A percentile compares a stretch with the other conserved stretches of the same genome.
These are phyloP conservation scores for Cenchrus fungigraminus DNA, from an alignment of 176 grass and related monocot genomes.

Conservation along the genomic window DNA sequence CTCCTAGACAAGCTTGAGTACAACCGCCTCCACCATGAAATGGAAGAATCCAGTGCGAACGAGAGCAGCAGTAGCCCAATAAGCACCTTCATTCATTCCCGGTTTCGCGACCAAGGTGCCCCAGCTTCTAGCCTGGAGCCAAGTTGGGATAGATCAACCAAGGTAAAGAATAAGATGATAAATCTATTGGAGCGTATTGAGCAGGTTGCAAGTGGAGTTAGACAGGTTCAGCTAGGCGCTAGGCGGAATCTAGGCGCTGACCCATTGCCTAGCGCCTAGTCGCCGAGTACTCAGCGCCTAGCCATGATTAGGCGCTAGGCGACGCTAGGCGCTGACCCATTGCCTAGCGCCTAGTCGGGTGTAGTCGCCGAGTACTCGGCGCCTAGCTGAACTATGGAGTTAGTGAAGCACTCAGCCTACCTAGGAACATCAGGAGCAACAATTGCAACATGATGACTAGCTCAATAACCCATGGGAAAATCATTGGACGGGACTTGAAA, in stretches of 20 bases:
- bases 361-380: too few species aligned
- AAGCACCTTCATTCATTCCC: conserved; percentile 35
- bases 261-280: too few species aligned
- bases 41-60: conserved; percentile 41
- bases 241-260: too few species aligned
- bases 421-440: conserved; percentile 20
- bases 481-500: conserved; percentile 24
- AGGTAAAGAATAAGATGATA: conserved; percentile 30
- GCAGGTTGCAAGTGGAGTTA: conserved; percentile 35
- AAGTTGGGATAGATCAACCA: conserved; percentile 27
- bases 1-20: conserved; percentile 70
- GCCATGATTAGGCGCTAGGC: too few species aligned
- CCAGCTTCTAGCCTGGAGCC: conserved; percentile 13
- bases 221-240: too few species aligned
- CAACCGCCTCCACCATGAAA: conserved; percentile 49
- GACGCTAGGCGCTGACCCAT: too few species aligned
- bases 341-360: too few species aligned
- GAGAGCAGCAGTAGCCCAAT: conserved; percentile 39
- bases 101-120: conserved; percentile 25
- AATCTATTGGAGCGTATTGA: conserved; percentile 36
- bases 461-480: conserved; percentile 2
- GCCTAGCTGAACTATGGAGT: not conserved
- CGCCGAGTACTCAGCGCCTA: too few species aligned
- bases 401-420: conserved; percentile 33
- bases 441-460: conserved; percentile 31